These are phyloP conservation scores for Mallotus repandus DNA, from an alignment of 441 rosid species.

Conservation along the genomic window DNA sequence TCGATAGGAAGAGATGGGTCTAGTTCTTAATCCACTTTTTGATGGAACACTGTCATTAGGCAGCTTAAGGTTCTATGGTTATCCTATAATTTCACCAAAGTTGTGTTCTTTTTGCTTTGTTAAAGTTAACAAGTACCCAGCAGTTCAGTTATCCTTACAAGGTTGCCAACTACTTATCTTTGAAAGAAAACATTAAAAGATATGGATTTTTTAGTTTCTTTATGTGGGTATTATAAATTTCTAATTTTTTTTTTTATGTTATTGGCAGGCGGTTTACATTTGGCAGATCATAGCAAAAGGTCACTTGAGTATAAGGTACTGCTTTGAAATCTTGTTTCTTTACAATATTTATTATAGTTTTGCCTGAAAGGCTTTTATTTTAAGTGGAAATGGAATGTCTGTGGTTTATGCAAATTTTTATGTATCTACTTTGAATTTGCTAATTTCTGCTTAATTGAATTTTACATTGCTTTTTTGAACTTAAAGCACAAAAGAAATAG, in stretches of 20 bases:
- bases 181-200: background rate
- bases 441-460: background rate
- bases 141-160: constrained; percentile 28
- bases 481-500: background rate
- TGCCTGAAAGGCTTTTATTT: background rate
- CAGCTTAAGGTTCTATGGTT: constrained; percentile 20
- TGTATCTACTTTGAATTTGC: background rate
- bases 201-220: background rate
- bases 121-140: constrained; percentile 8
- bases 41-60: constrained; percentile 24
- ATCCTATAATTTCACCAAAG: constrained; percentile 20
- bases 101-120: constrained; percentile 18
- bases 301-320: constrained; percentile 34
- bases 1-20: constrained; percentile 31
- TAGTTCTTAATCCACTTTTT: constrained; percentile 22
- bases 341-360: background rate
- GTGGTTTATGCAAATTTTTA: background rate
- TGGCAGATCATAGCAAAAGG: constrained; percentile 23
- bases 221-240: background rate
- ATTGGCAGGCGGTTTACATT: constrained; percentile 33
- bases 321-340: background rate
- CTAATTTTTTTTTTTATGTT: background rate
- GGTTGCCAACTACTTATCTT: constrained; percentile 23
- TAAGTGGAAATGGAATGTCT: background rate
- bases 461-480: background rate